phyloP scores from a whole-genome alignment of 345 rosid species.

The Eucalyptus coolabah region DNA sequence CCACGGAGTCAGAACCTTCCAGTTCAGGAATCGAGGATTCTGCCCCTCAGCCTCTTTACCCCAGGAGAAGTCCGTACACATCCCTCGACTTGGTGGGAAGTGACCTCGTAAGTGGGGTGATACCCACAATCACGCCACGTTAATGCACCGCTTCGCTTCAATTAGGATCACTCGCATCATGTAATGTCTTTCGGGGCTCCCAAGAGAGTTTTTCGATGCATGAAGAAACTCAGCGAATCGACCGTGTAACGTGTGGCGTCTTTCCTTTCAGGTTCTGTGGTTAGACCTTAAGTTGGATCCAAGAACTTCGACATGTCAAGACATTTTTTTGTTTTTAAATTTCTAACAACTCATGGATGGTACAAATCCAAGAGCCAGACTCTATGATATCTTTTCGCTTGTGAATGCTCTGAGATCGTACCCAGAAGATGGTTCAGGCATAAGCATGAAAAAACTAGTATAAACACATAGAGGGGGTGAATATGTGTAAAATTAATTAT shows the following conservation, averaged over 20 bases:
- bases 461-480: no score
- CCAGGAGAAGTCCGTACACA: constrained; percentile 38
- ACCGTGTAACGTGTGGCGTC: not conserved
- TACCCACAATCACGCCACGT: constrained; percentile 55
- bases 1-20: not conserved
- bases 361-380: no score
- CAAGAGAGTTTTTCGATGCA: not conserved
- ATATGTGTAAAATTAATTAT: no score
- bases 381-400: no score
- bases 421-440: no score
- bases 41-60: constrained; percentile 22
- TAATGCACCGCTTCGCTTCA: not conserved
- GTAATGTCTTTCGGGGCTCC: not conserved
- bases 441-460: not conserved
- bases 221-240: not conserved
- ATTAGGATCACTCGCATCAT: not conserved
- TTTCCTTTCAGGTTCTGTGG: no score
- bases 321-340: no score
- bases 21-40: constrained; percentile 5
- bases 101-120: constrained; percentile 70
- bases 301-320: not conserved
- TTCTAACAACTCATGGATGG: no score
- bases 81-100: constrained; percentile 58
- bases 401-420: no score
- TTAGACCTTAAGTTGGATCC: no score